Evolutionary conservation across 306 rosid genomes (phyloP), one percentile per base, ranked within the genome.

Genomic region (Prinsepia uniflora): DNA sequence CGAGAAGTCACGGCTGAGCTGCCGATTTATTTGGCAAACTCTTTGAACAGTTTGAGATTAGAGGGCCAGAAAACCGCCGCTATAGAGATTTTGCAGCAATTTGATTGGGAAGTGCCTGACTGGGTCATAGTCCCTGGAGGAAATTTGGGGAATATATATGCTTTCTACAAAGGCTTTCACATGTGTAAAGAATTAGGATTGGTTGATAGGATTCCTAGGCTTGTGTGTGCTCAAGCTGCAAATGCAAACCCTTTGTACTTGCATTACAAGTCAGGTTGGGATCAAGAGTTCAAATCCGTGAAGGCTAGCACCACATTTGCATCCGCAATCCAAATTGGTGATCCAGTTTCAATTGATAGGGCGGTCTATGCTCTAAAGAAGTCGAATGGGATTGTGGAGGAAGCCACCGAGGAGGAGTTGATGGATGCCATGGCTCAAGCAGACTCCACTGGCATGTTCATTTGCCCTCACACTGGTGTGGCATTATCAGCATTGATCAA

Each of bases 401-500:
- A 91, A 79, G 97, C 97, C 0, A 89, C 96, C 0, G 96, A 91
- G 86, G 90, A 89, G 72, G 97, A 89, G 54, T 72, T 91, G 80
- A 91, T 91, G 97, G 96, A 91, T 62, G 92, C 96, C 22, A 84
- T 71, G 87, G 89, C 92, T 52, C 92, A 89, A 57, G 97, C 96
- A 0, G 97, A 91, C 68, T 82, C 88, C 4, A 89, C 97, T 1
- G 97, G 97, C 49, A 91, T 91, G 97, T 91, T 91, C 55, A 87
- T 88, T 6, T 91, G 97, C 30, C 97, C 97, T 1, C 97, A 91
- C 72, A 91, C 96, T n/a, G 97, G 97, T 10, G 97, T 91, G 77
- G 97, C 97, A 45, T 78, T 88, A 82, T n/a, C 85, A 7, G 97
- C 97, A 1, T 82, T 91, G 83, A 46, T 85, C 56, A 91, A 91